phyloP scores from a whole-genome alignment of 2,329 filamentous ascomycete genomes.

The Moelleriella libera region DNA sequence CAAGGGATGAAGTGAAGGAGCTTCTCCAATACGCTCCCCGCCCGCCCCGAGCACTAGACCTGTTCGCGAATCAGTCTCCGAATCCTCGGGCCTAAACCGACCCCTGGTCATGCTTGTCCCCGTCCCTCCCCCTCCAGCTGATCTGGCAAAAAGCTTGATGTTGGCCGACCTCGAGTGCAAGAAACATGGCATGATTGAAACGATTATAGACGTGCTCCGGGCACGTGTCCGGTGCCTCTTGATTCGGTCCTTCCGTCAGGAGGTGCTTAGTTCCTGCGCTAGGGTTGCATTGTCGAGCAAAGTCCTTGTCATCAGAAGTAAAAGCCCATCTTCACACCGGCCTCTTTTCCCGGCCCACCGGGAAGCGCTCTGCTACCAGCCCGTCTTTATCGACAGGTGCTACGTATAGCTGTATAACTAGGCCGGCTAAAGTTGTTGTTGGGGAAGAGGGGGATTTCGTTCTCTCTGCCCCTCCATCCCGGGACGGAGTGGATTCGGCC shows the following conservation, averaged over 20 bases:
- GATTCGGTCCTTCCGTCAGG: constrained; percentile 8
- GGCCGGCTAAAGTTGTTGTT: background rate
- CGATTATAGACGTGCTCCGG: background rate
- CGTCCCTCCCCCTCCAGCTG: background rate
- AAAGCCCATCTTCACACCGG: too few relatives aligned
- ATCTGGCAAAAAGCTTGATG: background rate
- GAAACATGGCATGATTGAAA: background rate
- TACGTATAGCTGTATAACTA: too few relatives aligned
- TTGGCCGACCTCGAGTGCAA: background rate
- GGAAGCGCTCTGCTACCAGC: too few relatives aligned
- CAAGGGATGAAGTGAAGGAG: background rate
- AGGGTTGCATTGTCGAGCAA: constrained; percentile 1
- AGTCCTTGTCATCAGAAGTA: too few relatives aligned
- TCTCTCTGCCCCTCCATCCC: background rate
- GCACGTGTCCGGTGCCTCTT: constrained; percentile 2
- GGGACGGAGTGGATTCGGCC: background rate
- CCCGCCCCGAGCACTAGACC: background rate
- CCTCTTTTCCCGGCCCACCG: too few relatives aligned
- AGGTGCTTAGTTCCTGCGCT: constrained; percentile 3
- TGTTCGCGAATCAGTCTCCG: background rate
- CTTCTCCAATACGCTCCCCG: too few relatives aligned
- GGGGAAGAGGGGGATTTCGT: background rate
- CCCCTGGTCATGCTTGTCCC: background rate
- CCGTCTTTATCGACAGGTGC: too few relatives aligned
- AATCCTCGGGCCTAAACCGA: background rate